Evolutionary conservation across 306 rosid species (phyloP).

Genomic region (Quercus wislizeni): DNA sequence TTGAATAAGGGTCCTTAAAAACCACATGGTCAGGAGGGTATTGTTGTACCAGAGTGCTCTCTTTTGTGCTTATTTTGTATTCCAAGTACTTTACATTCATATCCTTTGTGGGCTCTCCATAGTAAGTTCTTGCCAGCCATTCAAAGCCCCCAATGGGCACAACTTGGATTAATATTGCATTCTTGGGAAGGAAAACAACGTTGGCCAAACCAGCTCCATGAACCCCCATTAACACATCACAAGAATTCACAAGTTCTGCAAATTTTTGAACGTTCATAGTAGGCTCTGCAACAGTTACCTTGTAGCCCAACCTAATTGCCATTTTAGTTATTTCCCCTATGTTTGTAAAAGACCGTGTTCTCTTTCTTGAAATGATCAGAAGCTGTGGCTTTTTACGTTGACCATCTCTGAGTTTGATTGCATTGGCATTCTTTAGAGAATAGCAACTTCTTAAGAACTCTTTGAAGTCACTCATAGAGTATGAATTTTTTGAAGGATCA

Average conservation of each 20-base stretch:
- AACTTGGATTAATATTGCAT: constrained; percentile 71
- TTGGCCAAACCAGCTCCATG: constrained; percentile 96
- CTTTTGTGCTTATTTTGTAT: constrained; percentile 58
- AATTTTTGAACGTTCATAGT: constrained; percentile 37
- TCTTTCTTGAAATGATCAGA: constrained; percentile 58
- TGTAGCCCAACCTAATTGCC: constrained; percentile 63
- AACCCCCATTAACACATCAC: constrained; percentile 89
- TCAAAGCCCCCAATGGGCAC: constrained; percentile 74
- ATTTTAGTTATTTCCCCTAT: constrained; percentile 41
- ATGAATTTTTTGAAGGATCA: constrained; percentile 51
- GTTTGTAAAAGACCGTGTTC: constrained; percentile 68
- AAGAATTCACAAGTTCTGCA: constrained; percentile 66
- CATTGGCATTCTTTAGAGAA: constrained; percentile 45
- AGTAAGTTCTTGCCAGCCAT: constrained; percentile 58
- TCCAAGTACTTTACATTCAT: constrained; percentile 79
- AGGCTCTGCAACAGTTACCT: constrained; percentile 53
- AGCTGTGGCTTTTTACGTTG: constrained; percentile 51
- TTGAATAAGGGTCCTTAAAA: constrained; percentile 49
- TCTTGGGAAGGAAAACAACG: constrained; percentile 77
- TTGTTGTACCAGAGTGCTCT: constrained; percentile 66
- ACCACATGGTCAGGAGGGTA: constrained; percentile 58
- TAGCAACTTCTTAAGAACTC: constrained; percentile 57
- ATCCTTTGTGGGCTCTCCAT: constrained; percentile 56
- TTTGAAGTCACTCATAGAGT: constrained; percentile 70
- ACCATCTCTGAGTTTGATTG: constrained; percentile 32